Evolutionary conservation across 2,329 filamentous ascomycete genomes (phyloP).

Genomic region (Ascochyta pisi): DNA sequence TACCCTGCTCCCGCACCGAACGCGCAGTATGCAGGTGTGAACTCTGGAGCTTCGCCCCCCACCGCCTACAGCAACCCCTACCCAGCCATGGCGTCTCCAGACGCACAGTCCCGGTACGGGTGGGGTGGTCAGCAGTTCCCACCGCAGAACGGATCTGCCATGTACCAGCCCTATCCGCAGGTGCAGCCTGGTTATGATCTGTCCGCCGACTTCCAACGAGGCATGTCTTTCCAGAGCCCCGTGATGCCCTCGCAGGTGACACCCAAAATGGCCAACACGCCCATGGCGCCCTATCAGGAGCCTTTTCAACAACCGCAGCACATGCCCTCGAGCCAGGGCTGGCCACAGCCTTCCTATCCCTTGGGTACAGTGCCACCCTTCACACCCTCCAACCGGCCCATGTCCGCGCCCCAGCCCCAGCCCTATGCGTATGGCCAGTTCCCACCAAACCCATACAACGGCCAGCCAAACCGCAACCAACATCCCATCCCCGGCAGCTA

Average conservation of each 20-base stretch:
- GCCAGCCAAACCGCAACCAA: constrained; percentile 72
- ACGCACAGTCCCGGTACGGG: constrained; percentile 45
- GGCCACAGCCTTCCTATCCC: constrained; percentile 41
- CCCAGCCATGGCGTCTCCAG: constrained; percentile 46
- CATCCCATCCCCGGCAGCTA: constrained; percentile 87
- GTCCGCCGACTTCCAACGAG: constrained; percentile 54
- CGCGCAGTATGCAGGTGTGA: constrained; percentile 40
- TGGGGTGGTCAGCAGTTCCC: constrained; percentile 46
- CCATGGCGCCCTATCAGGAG: constrained; percentile 45
- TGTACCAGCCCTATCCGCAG: constrained; percentile 38
- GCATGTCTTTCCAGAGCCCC: constrained; percentile 54
- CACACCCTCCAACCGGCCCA: constrained; percentile 36
- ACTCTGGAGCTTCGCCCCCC: constrained; percentile 36
- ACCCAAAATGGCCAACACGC: constrained; percentile 47
- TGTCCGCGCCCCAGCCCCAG: constrained; percentile 46
- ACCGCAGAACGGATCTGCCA: constrained; percentile 31
- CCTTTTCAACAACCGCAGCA: constrained; percentile 40
- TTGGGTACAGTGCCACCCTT: constrained; percentile 35
- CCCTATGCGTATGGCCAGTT: constrained; percentile 80
- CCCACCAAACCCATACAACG: constrained; percentile 65
- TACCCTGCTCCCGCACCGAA: constrained; percentile 38
- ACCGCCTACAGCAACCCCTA: constrained; percentile 42
- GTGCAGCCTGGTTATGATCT: constrained; percentile 53
- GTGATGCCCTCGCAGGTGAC: constrained; percentile 45
- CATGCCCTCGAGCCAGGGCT: constrained; percentile 39